Conservation (phyloP, 495 filamentous ascomycete species). For the Hypomontagnella submonticulosa region DNA sequence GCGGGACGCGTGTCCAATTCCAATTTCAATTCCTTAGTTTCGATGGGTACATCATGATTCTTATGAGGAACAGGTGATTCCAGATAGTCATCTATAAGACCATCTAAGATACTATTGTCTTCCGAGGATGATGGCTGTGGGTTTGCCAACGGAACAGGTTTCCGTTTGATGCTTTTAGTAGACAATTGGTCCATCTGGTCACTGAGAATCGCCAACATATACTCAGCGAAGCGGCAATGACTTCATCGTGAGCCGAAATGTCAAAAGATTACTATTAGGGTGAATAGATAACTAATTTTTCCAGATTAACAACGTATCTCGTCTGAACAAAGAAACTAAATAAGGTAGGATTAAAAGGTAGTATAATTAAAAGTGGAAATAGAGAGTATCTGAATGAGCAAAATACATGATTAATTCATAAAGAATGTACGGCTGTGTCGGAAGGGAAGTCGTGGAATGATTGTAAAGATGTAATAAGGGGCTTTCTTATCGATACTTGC, state of each 20-base stretch:
- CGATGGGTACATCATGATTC: conserved; percentile 1
- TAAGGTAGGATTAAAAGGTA: not conserved
- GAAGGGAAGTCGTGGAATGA: conserved; percentile 8
- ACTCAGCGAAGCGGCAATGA: not conserved
- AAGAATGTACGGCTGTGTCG: conserved; percentile 31
- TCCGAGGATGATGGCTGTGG: not conserved
- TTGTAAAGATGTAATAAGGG: conserved; percentile 26
- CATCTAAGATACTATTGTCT: conserved; percentile 31
- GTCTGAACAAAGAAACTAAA: not conserved
- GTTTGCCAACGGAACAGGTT: conserved; percentile 23
- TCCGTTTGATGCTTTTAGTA: conserved; percentile 25
- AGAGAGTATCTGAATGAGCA: not conserved
- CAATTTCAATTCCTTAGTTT: conserved; percentile 21
- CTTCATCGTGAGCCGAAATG: conserved; percentile 14
- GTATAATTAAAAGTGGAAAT: conserved; percentile 8
- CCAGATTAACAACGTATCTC: not conserved
- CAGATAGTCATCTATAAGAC: conserved; percentile 44
- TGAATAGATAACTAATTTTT: not conserved
- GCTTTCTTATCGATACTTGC: conserved; percentile 26
- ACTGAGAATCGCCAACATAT: conserved; percentile 4
- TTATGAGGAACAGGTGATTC: conserved; percentile 29
- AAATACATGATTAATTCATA: not conserved
- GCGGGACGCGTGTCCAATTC: conserved; percentile 12
- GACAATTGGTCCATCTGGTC: conserved; percentile 25
- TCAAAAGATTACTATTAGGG: conserved; percentile 1